Evolutionary conservation across 169 alveolate species (phyloP).

Genomic region (Cyclospora cayetanensis): DNA sequence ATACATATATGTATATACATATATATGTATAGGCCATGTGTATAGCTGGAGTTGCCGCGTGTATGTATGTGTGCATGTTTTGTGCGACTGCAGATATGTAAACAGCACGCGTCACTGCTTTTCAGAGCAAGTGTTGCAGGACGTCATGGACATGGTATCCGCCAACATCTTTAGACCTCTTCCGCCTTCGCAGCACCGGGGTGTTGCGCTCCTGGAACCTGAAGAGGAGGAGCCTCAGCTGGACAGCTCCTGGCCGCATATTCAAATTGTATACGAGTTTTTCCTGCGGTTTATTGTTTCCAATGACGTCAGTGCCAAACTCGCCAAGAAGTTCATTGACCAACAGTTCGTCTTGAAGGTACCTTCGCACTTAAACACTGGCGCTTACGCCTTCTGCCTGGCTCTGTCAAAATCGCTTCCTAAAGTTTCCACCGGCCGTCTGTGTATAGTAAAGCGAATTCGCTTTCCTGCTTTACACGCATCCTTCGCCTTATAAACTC

Average conservation of each 20-base stretch:
- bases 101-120: conserved; percentile 84
- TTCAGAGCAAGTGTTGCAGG: conserved; percentile 82
- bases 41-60: conserved; percentile 42
- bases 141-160: conserved; percentile 84
- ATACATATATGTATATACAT: too few species aligned
- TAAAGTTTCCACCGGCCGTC: too few species aligned
- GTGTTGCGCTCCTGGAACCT: conserved; percentile 74
- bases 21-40: too few species aligned
- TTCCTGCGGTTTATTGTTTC: conserved; percentile 89
- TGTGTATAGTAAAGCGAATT: too few species aligned
- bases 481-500: too few species aligned
- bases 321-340: conserved; percentile 88
- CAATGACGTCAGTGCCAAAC: conserved; percentile 87
- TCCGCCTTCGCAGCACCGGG: conserved; percentile 70
- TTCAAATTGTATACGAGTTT: conserved; percentile 88
- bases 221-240: conserved; percentile 90
- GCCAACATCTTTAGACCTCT: conserved; percentile 83
- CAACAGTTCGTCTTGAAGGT: conserved; percentile 83
- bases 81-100: conserved; percentile 60
- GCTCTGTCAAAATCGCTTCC: too few species aligned
- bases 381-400: too few species aligned
- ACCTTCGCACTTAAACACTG: neutral
- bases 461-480: too few species aligned
- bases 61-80: neutral
- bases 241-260: conserved; percentile 87